Percentiles rank a stretch among this genome's conserved stretches.
Conservation (phyloP, 164 flowering plant genomes). For the Taxillus chinensis region DNA sequence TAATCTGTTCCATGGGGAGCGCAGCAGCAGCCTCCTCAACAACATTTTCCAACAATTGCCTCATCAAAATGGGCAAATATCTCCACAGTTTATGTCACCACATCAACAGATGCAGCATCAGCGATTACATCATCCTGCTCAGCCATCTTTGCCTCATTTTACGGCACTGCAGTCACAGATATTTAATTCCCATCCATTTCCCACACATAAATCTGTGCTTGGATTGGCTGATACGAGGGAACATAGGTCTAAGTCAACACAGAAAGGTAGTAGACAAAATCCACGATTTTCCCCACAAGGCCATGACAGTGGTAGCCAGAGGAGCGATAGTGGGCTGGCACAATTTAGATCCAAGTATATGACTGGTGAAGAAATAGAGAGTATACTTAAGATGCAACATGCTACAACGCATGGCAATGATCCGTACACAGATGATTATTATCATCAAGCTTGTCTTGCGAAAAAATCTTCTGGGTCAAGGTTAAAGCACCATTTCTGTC, state of each 20-base stretch:
- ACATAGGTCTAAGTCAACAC: constrained; percentile 48
- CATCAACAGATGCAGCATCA: constrained; percentile 45
- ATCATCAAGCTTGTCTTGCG: constrained; percentile 80
- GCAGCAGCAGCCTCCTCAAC: constrained; percentile 35
- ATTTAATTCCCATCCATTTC: constrained; percentile 30
- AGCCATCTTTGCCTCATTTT: constrained; percentile 50
- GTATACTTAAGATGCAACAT: constrained; percentile 76
- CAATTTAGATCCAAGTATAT: constrained; percentile 77
- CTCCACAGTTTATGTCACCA: constrained; percentile 41
- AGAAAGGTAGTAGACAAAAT: constrained; percentile 36
- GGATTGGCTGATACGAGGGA: constrained; percentile 51
- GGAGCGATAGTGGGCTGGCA: constrained; percentile 45
- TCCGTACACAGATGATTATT: constrained; percentile 85
- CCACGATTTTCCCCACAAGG: constrained; percentile 50
- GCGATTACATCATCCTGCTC: constrained; percentile 49
- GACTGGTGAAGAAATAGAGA: constrained; percentile 88
- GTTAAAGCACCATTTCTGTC: constrained; percentile 60
- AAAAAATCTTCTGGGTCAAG: constrained; percentile 63
- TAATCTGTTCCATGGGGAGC: constrained; percentile 43
- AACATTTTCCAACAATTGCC: constrained; percentile 44
- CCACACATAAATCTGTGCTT: constrained; percentile 31
- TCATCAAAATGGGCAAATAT: constrained; percentile 52
- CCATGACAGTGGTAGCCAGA: constrained; percentile 51
- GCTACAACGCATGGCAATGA: constrained; percentile 85
- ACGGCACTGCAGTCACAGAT: constrained; percentile 62